Evolutionary conservation across 2,329 filamentous ascomycete species (phyloP).

Genomic region (Helotiales sp.): DNA sequence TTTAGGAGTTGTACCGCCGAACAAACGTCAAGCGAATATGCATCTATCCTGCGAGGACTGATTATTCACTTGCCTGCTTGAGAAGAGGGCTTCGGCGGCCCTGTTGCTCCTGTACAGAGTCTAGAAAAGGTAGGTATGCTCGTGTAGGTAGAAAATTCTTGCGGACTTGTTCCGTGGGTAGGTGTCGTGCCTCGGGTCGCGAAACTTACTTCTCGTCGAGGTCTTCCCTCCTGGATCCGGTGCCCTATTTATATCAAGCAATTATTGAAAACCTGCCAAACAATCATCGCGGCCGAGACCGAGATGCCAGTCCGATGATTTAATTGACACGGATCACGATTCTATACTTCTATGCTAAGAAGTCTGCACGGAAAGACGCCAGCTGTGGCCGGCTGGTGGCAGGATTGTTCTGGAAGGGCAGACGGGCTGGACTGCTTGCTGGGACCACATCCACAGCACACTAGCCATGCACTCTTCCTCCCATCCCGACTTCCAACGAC

Average conservation of each 20-base stretch:
- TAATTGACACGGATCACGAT: not conserved
- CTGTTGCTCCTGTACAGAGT: not conserved
- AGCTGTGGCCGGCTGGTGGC: not conserved
- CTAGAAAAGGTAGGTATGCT: not conserved
- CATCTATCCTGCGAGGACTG: not conserved
- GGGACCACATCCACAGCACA: too few species aligned
- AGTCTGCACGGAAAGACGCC: not conserved
- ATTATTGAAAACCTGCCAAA: not conserved
- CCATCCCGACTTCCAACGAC: too few species aligned
- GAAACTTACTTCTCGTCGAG: not conserved
- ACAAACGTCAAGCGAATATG: not conserved
- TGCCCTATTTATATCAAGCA: not conserved
- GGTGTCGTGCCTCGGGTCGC: not conserved
- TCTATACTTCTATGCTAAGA: not conserved
- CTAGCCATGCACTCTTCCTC: too few species aligned
- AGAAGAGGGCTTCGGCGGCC: not conserved
- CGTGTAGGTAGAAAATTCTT: not conserved
- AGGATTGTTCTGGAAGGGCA: too few species aligned
- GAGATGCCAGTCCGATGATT: not conserved
- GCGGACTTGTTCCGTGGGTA: not conserved
- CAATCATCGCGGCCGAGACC: not conserved
- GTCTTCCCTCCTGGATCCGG: not conserved
- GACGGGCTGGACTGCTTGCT: too few species aligned
- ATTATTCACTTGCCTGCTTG: conserved; percentile 3
- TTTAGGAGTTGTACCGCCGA: not conserved